Evolutionary conservation across 495 filamentous ascomycete species (phyloP).

Genomic region (Acidomyces sp.): DNA sequence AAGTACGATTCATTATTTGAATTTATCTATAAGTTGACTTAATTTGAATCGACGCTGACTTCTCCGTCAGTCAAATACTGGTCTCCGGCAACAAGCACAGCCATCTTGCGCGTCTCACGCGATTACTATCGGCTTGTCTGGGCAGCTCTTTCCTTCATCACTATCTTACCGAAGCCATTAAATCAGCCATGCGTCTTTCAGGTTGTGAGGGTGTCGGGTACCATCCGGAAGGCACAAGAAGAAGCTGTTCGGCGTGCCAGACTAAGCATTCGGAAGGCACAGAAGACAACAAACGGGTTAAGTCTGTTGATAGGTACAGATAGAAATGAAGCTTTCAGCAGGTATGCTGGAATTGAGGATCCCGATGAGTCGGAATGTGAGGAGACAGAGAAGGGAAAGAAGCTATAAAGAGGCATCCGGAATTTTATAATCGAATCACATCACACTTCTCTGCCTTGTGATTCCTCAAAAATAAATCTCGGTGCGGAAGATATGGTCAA

Average conservation of each 20-base stretch:
- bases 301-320: too few relatives aligned
- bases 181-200: constrained; percentile 57
- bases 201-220: constrained; percentile 86
- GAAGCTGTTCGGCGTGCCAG: constrained; percentile 69
- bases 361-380: too few relatives aligned
- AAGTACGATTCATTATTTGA: too few relatives aligned
- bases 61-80: constrained; percentile 69
- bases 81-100: constrained; percentile 81
- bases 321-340: too few relatives aligned
- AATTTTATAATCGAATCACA: too few relatives aligned
- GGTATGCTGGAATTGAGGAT: too few relatives aligned
- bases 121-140: constrained; percentile 74
- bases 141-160: constrained; percentile 76
- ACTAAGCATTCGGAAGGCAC: constrained; percentile 50
- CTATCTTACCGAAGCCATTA: constrained; percentile 43
- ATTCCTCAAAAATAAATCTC: too few relatives aligned
- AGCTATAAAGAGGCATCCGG: too few relatives aligned
- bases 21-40: too few relatives aligned
- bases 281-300: background rate
- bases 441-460: too few relatives aligned
- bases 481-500: too few relatives aligned
- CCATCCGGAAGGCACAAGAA: constrained; percentile 82
- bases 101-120: constrained; percentile 70
- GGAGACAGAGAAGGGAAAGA: too few relatives aligned
- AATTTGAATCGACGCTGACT: constrained; percentile 1